Conservation (phyloP, 2,329 filamentous ascomycete genomes). For the Microdochium nivale region DNA sequence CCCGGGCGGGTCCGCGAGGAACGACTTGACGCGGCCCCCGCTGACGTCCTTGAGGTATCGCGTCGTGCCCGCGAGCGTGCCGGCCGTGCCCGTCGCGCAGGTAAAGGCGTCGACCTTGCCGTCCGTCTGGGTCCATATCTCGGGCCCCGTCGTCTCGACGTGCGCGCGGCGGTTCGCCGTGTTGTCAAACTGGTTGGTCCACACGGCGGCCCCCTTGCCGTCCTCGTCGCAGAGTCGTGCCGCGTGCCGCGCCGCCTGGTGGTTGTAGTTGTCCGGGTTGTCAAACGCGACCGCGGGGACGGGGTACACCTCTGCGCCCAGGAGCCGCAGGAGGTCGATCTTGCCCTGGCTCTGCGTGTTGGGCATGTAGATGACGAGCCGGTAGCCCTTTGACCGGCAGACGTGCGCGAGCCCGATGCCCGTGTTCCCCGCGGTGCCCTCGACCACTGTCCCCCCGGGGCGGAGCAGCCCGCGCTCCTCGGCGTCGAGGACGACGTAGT, state of each 20-base stretch:
- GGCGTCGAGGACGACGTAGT: conserved; percentile 89
- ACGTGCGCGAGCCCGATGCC: conserved; percentile 97
- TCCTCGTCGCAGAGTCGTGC: conserved; percentile 61
- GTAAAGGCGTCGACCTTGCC: conserved; percentile 90
- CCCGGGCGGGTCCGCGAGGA: conserved; percentile 88
- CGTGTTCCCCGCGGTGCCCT: conserved; percentile 96
- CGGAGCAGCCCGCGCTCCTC: conserved; percentile 77
- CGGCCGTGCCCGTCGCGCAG: conserved; percentile 86
- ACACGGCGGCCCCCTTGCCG: conserved; percentile 54
- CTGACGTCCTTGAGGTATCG: conserved; percentile 80
- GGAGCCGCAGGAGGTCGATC: conserved; percentile 81
- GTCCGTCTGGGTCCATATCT: conserved; percentile 89
- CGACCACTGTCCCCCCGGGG: conserved; percentile 87
- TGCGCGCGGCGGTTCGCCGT: conserved; percentile 87
- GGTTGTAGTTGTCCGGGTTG: conserved; percentile 95
- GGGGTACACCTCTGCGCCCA: conserved; percentile 92
- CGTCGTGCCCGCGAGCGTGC: conserved; percentile 83
- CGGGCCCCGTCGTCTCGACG: conserved; percentile 92
- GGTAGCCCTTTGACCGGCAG: conserved; percentile 85
- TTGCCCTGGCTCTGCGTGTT: conserved; percentile 98
- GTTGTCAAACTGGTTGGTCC: conserved; percentile 99
- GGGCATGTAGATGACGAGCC: conserved; percentile 98
- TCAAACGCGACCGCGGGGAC: conserved; percentile 95
- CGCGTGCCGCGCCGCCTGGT: conserved; percentile 87
- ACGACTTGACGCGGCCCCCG: conserved; percentile 71